These are phyloP conservation scores for Lolium rigidum DNA, from an alignment of 176 grass and related monocot genomes.

Conservation along the genomic window DNA sequence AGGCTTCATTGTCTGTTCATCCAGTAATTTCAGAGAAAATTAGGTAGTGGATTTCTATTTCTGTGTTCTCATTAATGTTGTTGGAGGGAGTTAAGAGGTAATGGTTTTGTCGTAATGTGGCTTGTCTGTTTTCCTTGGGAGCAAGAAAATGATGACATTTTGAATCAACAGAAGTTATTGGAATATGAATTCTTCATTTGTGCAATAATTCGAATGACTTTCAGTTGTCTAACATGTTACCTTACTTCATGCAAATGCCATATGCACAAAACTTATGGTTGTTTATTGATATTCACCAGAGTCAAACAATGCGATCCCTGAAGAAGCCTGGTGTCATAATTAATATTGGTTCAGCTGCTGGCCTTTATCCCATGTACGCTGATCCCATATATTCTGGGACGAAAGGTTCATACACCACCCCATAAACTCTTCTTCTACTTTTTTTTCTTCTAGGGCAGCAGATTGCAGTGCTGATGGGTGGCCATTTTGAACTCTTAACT, in stretches of 20 bases:
- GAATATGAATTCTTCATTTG: constrained; percentile 33
- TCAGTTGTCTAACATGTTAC: background rate
- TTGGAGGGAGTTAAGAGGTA: background rate
- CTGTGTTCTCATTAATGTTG: constrained; percentile 6
- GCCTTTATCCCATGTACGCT: constrained; percentile 72
- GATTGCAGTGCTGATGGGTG: background rate
- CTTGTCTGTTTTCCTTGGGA: constrained; percentile 22
- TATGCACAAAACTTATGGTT: constrained; percentile 29
- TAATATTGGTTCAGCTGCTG: constrained; percentile 93
- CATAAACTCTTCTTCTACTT: constrained; percentile 15
- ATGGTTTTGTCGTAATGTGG: background rate
- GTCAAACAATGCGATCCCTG: constrained; percentile 78
- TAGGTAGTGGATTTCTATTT: background rate
- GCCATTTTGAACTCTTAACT: constrained; percentile 1
- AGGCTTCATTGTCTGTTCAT: constrained; percentile 11
- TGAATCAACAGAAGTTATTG: constrained; percentile 13
- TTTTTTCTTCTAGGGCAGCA: background rate
- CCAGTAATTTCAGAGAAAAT: constrained; percentile 14
- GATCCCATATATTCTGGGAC: constrained; percentile 86
- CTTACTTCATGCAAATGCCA: constrained; percentile 28
- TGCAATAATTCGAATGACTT: constrained; percentile 19
- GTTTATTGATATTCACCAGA: constrained; percentile 50
- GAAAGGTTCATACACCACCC: constrained; percentile 69
- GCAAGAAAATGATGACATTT: constrained; percentile 26
- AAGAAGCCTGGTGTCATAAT: constrained; percentile 94